Evolutionary conservation across 805 yeast species (phyloP), one percentile per base, ranked within the genome.

Genomic region (Yarrowia porcina): DNA sequence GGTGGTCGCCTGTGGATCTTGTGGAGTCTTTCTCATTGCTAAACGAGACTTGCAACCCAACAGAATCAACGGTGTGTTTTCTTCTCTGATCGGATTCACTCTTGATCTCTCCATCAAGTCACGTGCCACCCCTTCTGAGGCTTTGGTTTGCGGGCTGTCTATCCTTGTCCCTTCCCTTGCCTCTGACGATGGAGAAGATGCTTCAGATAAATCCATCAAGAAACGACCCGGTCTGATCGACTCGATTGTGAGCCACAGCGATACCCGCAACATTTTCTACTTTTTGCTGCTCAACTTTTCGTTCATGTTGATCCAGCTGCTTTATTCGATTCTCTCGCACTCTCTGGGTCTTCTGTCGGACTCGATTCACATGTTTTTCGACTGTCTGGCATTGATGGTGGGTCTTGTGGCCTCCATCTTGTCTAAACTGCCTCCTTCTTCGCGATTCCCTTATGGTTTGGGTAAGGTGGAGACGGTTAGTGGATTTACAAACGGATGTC

Each of bases 351-450:
- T 94, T 23, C 74, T 94, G 60, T 90, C 97, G 18, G 99, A 94
- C 71, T 90, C 97, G 1, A 79, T 94, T 60, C 99, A 94, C 74
- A 94, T 94, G 99, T 88, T 96, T 2, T 79, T 94, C 63, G 99
- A 94, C 74, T 94, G 99, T 73, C 82, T 90, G 0, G 96, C 98
- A 0, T 77, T 94, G 63, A 84, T 94, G 2, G 82, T 94, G 30
- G 99, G 99, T 0, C 77, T 94, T 1, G 79, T 93, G 25, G 99
- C 99, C 0, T 89, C 96, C 21, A 80, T 83, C 13, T 75, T 84
- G 60, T 79, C 87, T 2, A 84, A 83, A 66, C 77, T 77, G 65
- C 84, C 85, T 1, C 81, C 89, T 5, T 82, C 82, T 64, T 80
- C 86, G n/a, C 80, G 82, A 60, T 93, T 82, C 71, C 97, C 98